phyloP scores from a whole-genome alignment of 805 yeast genomes.

The Lachancea thermotolerans region DNA sequence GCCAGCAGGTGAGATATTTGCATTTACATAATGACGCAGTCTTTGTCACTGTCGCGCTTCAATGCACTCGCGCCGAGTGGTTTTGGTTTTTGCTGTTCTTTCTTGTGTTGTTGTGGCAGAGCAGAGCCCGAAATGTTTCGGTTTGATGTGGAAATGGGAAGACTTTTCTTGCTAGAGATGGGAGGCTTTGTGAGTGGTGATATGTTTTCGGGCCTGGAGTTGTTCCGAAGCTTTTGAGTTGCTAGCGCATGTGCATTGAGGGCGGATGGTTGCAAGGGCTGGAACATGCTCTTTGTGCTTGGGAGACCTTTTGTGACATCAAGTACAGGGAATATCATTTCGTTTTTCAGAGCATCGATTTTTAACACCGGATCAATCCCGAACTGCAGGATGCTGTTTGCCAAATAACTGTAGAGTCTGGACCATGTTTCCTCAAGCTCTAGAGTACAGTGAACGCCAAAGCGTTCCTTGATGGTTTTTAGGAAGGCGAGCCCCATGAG shows the following conservation, averaged over 20 bases:
- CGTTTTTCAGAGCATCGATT: constrained; percentile 18
- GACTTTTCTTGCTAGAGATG: neutral
- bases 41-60: constrained; percentile 6
- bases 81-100: neutral
- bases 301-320: constrained; percentile 8
- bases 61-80: neutral
- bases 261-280: neutral
- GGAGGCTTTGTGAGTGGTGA: neutral
- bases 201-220: neutral
- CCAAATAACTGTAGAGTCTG: constrained; percentile 57
- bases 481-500: constrained; percentile 68
- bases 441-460: constrained; percentile 43
- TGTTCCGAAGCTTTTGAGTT: neutral
- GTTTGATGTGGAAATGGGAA: neutral
- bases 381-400: constrained; percentile 55
- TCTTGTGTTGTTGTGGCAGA: neutral
- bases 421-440: constrained; percentile 69
- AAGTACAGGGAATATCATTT: constrained; percentile 21
- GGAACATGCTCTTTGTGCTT: constrained; percentile 3
- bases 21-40: constrained; percentile 17
- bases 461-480: constrained; percentile 61
- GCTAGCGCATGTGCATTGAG: neutral
- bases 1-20: too few species aligned
- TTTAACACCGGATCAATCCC: constrained; percentile 37
- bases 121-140: too few species aligned